Evolutionary conservation across 2,329 filamentous ascomycete species (phyloP), one percentile per base, ranked within the genome.

Genomic region (Fonsecaea erecta): DNA sequence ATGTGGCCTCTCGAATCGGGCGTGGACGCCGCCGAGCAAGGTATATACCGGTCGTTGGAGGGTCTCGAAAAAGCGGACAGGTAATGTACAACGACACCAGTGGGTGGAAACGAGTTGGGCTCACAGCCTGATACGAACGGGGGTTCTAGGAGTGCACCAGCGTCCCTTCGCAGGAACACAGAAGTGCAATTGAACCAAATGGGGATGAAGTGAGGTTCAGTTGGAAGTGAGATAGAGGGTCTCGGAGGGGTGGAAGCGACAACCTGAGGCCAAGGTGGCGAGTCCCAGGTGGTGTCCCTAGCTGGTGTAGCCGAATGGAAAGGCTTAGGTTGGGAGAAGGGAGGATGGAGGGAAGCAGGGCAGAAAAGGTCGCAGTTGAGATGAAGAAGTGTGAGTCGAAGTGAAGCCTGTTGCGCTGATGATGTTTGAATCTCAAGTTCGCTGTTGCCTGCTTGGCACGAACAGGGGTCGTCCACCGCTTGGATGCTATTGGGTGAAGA

Each of bases 241-340:
- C 16, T 9, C 21, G 34, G 34, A 35, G 21, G n/a, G 57, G 37
- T 46, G 57, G 63, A 57, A 40, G 21, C 48, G 55, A 63, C 55
- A 65, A 60, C 64, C 67, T 69, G 64, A 69, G 67, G 67, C 64
- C 67, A 69, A 58, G 51, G 67, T 69, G 67, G 67, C 67, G 51
- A 67, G 34, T 43, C 7, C n/a, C 46, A 59, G 60, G 43, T 32
- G 62, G 32, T 62, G 4, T 37, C 12, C 28, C n/a, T 37, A 12
- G 46, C 6, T 32, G 16, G 52, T 21, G 57, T 53, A 46, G 48
- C 53, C 67, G 52, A 52, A 35, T 35, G 34, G 59, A 14, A 40
- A 37, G 52, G 51, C 52, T 63, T 57, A 24, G 37, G 21, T 51
- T 21, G 14, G 24, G 24, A 26, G 34, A 37, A 34, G 59, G 60